Percentiles rank a stretch among this genome's conserved stretches.
Evolutionary conservation across 179 eudicot genomes (phyloP).

Genomic region (Silene noctiflora): DNA sequence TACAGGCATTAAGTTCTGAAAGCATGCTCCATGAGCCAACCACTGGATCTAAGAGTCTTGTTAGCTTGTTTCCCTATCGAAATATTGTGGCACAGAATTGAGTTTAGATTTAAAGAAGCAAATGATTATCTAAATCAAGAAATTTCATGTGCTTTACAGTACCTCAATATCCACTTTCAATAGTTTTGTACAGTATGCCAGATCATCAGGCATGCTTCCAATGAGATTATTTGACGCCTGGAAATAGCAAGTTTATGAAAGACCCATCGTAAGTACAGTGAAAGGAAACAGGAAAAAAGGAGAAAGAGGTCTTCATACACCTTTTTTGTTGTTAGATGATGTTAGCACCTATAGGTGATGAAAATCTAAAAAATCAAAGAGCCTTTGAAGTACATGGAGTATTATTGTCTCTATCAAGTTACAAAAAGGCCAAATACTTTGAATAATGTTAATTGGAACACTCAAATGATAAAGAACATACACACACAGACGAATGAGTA

Average conservation of each 20-base stretch:
- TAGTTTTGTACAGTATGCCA: conserved; percentile 60
- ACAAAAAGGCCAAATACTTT: conserved; percentile 1
- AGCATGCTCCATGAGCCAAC: conserved; percentile 79
- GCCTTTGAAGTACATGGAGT: not conserved
- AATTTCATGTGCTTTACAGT: conserved; percentile 20
- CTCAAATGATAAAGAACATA: not conserved
- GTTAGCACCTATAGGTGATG: not conserved
- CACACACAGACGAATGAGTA: not conserved
- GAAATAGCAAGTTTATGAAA: conserved; percentile 3
- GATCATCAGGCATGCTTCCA: conserved; percentile 76
- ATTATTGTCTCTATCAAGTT: not conserved
- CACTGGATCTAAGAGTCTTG: conserved; percentile 47
- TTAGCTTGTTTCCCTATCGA: conserved; percentile 84
- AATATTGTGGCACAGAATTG: conserved; percentile 15
- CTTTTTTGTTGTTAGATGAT: not conserved
- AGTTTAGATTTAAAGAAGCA: not conserved
- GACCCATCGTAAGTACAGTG: conserved; percentile 2
- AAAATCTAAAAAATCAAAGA: not conserved
- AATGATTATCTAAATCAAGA: not conserved
- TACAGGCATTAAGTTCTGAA: conserved; percentile 87
- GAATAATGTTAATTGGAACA: not conserved
- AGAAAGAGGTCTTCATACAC: conserved; percentile 2
- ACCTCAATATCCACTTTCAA: conserved; percentile 84
- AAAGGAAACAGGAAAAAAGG: not conserved
- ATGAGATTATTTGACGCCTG: conserved; percentile 85